These are phyloP conservation scores for Lactuca saligna DNA, from an alignment of 129 eudicot species.

Conservation along the genomic window DNA sequence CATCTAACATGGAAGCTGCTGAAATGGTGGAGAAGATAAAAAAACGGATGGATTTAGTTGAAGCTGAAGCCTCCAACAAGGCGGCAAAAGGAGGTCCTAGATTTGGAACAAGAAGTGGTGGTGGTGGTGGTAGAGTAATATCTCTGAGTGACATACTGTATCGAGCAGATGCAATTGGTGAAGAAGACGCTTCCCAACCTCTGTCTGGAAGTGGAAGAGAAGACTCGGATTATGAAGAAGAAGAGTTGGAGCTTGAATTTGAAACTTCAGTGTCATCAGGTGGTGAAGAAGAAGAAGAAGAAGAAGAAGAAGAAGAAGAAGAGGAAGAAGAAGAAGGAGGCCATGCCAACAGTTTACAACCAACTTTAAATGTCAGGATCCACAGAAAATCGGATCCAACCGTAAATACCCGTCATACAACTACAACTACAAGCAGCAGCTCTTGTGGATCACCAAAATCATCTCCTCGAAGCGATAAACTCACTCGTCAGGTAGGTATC, in stretches of 20 bases:
- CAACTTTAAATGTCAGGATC: slow-evolving; percentile 58
- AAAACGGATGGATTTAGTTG: slow-evolving; percentile 56
- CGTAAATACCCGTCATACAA: slow-evolving; percentile 35
- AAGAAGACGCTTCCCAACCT: slow-evolving; percentile 56
- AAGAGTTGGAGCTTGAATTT: slow-evolving; percentile 78
- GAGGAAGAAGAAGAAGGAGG: slow-evolving; percentile 12
- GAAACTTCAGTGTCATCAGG: slow-evolving; percentile 56
- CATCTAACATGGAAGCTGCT: slow-evolving; percentile 65
- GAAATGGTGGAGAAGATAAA: slow-evolving; percentile 61
- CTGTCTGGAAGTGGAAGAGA: slow-evolving; percentile 81
- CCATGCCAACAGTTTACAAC: slow-evolving; percentile 57
- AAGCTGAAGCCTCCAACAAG: slow-evolving; percentile 48
- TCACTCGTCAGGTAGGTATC: slow-evolving; percentile 78
- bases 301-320: slow-evolving; percentile 37
- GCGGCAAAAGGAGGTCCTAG: slow-evolving; percentile 42
- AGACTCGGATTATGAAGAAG: slow-evolving; percentile 86
- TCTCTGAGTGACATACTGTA: slow-evolving; percentile 78
- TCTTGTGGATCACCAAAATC: slow-evolving; percentile 51
- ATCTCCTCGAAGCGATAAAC: slow-evolving; percentile 48
- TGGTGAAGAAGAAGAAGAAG: slow-evolving; percentile 42
- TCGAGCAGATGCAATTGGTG: slow-evolving; percentile 59
- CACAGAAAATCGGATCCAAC: slow-evolving; percentile 55
- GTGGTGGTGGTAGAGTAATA: slow-evolving; percentile 38
- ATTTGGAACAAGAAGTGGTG: slow-evolving; percentile 30
- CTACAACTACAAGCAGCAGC: slow-evolving; percentile 20